These are phyloP conservation scores for Arthrobotrys entomopaga DNA, from an alignment of 2,329 filamentous ascomycete species.

Conservation along the genomic window DNA sequence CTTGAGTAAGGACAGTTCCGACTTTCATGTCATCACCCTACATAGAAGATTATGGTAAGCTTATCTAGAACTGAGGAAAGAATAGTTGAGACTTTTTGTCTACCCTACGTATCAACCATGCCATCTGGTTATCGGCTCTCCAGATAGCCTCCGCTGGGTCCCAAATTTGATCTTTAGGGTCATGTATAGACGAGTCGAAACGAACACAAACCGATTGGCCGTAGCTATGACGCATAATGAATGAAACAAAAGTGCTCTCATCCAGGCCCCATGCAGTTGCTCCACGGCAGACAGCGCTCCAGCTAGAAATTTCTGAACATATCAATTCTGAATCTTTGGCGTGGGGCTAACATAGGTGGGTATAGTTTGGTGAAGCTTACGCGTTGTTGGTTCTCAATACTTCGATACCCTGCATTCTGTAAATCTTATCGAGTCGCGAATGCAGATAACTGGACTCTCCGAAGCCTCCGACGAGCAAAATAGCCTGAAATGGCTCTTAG, in stretches of 20 bases:
- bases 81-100: neutral
- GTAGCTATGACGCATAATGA: conserved; percentile 17
- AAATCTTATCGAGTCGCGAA: conserved; percentile 12
- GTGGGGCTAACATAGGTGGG: neutral
- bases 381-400: conserved; percentile 4
- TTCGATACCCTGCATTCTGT: neutral
- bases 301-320: neutral
- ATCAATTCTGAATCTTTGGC: neutral
- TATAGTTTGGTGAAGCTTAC: conserved; percentile 4
- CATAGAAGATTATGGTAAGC: neutral
- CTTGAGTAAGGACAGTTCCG: neutral
- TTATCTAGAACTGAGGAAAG: neutral
- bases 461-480: conserved; percentile 31
- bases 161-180: conserved; percentile 12
- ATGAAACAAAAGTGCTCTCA: conserved; percentile 8
- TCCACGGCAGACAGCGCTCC: conserved; percentile 32
- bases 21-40: conserved; percentile 27
- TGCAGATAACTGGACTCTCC: conserved; percentile 18
- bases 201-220: conserved; percentile 2
- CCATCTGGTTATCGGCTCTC: conserved; percentile 22
- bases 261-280: conserved; percentile 27
- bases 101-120: conserved; percentile 13
- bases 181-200: conserved; percentile 12
- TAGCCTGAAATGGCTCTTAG: conserved; percentile 9
- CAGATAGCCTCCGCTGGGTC: conserved; percentile 19